Base-by-base conservation (phyloP, 2,329 filamentous ascomycete genomes). In the Ophiostoma sp. region DNA sequence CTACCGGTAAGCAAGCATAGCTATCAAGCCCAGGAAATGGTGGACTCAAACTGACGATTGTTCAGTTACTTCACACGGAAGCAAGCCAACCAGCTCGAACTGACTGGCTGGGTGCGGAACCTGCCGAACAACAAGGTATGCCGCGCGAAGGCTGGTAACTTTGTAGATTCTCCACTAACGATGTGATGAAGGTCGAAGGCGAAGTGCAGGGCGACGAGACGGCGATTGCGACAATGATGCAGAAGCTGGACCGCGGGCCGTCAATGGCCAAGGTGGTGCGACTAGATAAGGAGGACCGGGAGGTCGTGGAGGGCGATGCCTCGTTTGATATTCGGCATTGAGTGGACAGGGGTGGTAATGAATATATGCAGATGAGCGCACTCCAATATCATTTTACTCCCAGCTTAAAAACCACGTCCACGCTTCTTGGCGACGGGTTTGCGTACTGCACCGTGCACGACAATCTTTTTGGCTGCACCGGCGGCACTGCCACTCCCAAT, bases 121-220 rank as follows among this genome's bases (percentile, higher is more conserved):
- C 88, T 87, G 0, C 78, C 83, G 1, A 84, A 87, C 74, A 85
- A 87, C 75, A 89, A 89, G 82, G 89, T 86, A 36, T 8, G 36
- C n/a, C 15, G 22, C 31, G 64, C 11, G 25, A 5, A 31, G 28
- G 45, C 2, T 7, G 7, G 3, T n/a, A 2, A 45, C 1, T 3
- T 19, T 36, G 11, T 25, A 22, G 17, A 8, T 15, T 17, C 5
- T 2, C 22, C 22, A 28, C 25, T 64, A 36, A 70, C 72, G 19
- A 73, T 70, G n/a, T n/a, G n/a, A n/a, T 77, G 78, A 64, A 97
- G 93, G 95, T 98, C 64, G 90, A 93, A 79, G 95, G 95, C 33
- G 95, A 98, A 83, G 94, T 91, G 5, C 95, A 98, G 80, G 95
- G 94, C 39, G 85, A 88, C 1, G 86, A 90, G 1, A 86, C 89